Conservation (phyloP, 768 basidiomycete species). For the Clitopilus passeckerianus region DNA sequence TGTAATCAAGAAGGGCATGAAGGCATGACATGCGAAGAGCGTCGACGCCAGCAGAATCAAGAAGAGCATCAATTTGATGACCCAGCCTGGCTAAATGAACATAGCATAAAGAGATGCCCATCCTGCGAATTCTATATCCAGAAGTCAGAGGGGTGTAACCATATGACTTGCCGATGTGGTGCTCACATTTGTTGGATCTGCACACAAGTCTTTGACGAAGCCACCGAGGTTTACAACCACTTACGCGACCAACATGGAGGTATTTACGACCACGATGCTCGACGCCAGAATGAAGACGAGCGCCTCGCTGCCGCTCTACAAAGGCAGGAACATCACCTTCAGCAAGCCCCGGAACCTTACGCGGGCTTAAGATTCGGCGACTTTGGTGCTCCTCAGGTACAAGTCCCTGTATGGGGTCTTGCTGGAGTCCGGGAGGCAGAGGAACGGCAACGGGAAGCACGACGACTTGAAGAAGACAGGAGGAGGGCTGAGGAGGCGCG, state of each 20-base stretch:
- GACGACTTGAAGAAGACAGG: background rate
- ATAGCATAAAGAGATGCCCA: conserved; percentile 43
- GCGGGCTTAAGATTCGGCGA: too few relatives aligned
- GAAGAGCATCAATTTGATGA: conserved; percentile 37
- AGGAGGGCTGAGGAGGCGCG: background rate
- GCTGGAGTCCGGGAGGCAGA: background rate
- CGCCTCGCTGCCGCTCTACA: background rate
- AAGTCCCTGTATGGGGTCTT: background rate
- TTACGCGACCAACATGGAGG: conserved; percentile 10
- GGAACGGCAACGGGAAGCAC: background rate
- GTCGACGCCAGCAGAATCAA: conserved; percentile 24
- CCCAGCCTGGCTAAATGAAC: conserved; percentile 29
- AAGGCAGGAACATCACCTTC: background rate
- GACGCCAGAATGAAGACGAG: background rate
- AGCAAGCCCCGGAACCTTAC: background rate
- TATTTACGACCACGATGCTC: conserved; percentile 5
- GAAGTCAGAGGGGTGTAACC: conserved; percentile 52
- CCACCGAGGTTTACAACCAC: conserved; percentile 6
- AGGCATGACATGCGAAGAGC: conserved; percentile 44
- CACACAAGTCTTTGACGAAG: conserved; percentile 29
- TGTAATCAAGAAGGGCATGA: conserved; percentile 48
- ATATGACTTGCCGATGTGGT: conserved; percentile 46
- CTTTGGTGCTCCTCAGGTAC: background rate
- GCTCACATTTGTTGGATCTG: conserved; percentile 56
- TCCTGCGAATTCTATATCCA: conserved; percentile 38